Conservation (phyloP, 805 yeast genomes). For the Teunomyces pallodes region DNA sequence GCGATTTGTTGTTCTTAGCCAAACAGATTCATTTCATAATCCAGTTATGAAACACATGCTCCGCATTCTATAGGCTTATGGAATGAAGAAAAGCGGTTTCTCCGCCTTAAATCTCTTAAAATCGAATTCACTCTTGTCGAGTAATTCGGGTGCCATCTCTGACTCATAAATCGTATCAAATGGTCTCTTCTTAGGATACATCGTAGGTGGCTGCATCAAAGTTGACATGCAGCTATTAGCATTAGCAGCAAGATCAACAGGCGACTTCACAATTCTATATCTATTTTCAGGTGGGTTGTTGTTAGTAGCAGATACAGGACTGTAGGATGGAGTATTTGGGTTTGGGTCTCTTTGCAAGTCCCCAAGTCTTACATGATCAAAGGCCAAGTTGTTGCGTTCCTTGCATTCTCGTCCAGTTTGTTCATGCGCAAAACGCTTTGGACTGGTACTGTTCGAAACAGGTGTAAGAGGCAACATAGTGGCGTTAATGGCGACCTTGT, state of each 20-base stretch:
- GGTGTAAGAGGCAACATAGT: conserved; percentile 14
- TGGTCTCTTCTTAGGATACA: conserved; percentile 12
- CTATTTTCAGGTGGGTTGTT: conserved; percentile 1
- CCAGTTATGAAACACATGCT: conserved; percentile 6
- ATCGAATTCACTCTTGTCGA: conserved; percentile 11
- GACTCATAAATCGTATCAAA: conserved; percentile 7
- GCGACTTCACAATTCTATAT: conserved; percentile 2
- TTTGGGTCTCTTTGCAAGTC: neutral
- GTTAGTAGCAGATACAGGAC: conserved; percentile 8
- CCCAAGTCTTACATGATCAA: neutral
- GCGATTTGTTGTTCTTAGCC: neutral
- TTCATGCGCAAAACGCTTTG: conserved; percentile 14
- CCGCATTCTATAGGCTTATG: conserved; percentile 1
- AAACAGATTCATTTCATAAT: neutral
- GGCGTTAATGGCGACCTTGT: conserved; percentile 1
- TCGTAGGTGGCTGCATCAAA: conserved; percentile 11
- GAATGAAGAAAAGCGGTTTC: conserved; percentile 19
- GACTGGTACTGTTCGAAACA: conserved; percentile 26
- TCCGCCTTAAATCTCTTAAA: conserved; percentile 24
- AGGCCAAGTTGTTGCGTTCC: neutral
- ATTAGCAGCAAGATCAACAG: conserved; percentile 5
- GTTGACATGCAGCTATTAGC: conserved; percentile 3
- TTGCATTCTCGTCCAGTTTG: conserved; percentile 4
- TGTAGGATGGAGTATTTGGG: conserved; percentile 9
- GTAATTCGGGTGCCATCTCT: conserved; percentile 8